phyloP scores from a whole-genome alignment of 2,329 filamentous ascomycete species.

The Annulohypoxylon truncatum region DNA sequence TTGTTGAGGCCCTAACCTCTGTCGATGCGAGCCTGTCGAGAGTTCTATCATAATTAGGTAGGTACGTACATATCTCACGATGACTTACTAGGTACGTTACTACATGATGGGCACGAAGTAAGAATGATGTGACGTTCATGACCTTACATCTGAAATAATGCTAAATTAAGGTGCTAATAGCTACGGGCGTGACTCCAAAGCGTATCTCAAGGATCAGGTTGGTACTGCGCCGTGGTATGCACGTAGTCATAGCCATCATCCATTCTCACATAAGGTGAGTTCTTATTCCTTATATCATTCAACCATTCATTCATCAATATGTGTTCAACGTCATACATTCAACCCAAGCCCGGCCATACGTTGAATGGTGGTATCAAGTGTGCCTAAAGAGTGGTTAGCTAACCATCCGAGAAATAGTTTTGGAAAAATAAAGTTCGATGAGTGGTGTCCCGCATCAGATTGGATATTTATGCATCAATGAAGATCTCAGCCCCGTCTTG shows the following conservation, averaged over 20 bases:
- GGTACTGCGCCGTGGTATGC: neutral
- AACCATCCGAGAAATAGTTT: neutral
- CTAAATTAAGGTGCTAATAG: neutral
- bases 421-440: neutral
- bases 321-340: neutral
- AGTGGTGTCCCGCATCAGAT: conserved; percentile 38
- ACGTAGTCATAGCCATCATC: conserved; percentile 9
- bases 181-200: neutral
- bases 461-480: conserved; percentile 47
- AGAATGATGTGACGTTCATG: too few relatives aligned
- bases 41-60: too few relatives aligned
- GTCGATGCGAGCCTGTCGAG: too few relatives aligned
- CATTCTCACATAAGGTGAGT: conserved; percentile 3
- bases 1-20: too few relatives aligned
- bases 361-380: conserved; percentile 1
- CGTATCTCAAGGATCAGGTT: neutral
- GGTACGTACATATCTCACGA: too few relatives aligned
- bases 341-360: neutral
- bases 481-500: conserved; percentile 52
- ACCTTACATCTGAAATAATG: neutral
- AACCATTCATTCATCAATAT: neutral
- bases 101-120: too few relatives aligned
- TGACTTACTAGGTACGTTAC: too few relatives aligned
- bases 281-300: conserved; percentile 7
- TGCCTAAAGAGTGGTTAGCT: conserved; percentile 21